Evolutionary conservation across 306 rosid species (phyloP), one percentile per base, ranked within the genome.

Genomic region (Adenanthera pavonina): DNA sequence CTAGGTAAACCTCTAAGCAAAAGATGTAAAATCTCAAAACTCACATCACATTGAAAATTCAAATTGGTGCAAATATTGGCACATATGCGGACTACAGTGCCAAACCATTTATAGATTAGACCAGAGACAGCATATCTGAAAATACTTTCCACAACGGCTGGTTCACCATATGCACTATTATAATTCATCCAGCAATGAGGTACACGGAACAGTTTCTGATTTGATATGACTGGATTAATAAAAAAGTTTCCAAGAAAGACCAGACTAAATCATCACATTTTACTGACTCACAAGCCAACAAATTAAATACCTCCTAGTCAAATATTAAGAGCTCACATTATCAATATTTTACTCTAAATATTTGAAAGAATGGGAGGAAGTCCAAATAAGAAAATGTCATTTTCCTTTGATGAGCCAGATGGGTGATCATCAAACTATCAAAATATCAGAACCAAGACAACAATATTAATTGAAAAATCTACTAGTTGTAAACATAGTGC

Each of bases 261-360:
- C 14, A 57, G 62, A 80, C 15, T 34, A 65, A 38, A 78, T 71
- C 65, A 82, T 33, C 83, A 49, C 19, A 62, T 54, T 59, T 82
- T n/a, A 85, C 51, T 46, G 52, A 56, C 52, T 57, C 34, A 74
- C 47, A 44, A 44, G 56, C 0, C 9, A 46, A 76, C 1, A 61
- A 64, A n/a, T 35, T 80, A 61, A 69, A 68, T 25, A 25, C 61
- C 43, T 25, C 76, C 20, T 49, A 48, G 33, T 16, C 61, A 72
- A 72, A 16, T 35, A 72, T 47, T 36, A 43, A 68, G 5, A 73
- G 80, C 14, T 54, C 15, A 49, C 17, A 34, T 33, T 9, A 19
- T 61, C 68, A 61, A 13, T 13, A 61, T 34, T 30, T 61, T 4
- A 46, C 14, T 60, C 67, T 60, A n/a, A 5, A 61, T 33, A 61